Conservation (phyloP, 2,329 filamentous ascomycete genomes). For the Monosporascus sp. region DNA sequence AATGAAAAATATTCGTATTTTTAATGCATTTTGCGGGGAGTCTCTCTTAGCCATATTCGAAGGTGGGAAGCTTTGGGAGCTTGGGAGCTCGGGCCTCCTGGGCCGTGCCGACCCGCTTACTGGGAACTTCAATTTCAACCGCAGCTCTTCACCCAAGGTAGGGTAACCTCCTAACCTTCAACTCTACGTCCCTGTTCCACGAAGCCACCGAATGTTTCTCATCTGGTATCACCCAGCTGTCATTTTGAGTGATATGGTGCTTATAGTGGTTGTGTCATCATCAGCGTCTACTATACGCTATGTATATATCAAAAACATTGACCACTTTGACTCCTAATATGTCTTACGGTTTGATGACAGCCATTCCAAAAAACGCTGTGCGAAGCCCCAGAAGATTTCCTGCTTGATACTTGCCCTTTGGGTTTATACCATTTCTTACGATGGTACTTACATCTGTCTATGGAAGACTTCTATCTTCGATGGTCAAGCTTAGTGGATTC, state of each 20-base stretch:
- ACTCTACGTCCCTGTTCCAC: neutral
- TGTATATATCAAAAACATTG: neutral
- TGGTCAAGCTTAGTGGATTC: neutral
- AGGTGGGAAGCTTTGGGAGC: neutral
- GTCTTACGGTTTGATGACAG: neutral
- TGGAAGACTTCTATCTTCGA: too few species aligned
- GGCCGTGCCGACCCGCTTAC: neutral
- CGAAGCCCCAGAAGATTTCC: too few species aligned
- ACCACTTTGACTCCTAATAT: neutral
- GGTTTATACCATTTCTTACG: too few species aligned
- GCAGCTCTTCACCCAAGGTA: neutral
- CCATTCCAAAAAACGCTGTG: neutral
- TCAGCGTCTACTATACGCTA: neutral
- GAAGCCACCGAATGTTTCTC: neutral
- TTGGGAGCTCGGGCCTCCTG: neutral
- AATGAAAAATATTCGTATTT: too few species aligned
- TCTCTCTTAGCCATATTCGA: too few species aligned
- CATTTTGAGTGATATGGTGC: neutral
- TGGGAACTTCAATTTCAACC: neutral
- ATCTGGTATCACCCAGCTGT: neutral
- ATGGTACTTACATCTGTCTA: too few species aligned
- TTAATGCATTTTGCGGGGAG: too few species aligned
- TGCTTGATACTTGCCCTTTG: neutral
- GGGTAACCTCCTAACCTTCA: neutral
- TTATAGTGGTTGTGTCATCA: neutral